These are phyloP conservation scores for Colletotrichum sp. DNA, from an alignment of 2,329 filamentous ascomycete species.

Conservation along the genomic window DNA sequence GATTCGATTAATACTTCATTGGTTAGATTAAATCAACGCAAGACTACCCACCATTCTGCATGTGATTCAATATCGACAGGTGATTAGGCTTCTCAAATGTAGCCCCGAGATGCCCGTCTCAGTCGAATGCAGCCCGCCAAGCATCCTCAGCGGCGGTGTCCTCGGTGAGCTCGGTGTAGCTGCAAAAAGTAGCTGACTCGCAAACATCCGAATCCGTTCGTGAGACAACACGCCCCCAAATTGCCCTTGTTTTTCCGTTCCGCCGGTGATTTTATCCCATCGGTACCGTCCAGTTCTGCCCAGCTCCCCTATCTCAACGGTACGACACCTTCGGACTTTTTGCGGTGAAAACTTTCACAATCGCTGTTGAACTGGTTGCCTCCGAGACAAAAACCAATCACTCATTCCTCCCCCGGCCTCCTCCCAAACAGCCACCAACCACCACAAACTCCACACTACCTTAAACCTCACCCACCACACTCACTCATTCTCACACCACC, in stretches of 20 bases:
- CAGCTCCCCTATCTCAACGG: neutral
- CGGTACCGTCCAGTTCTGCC: neutral
- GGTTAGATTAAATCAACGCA: neutral
- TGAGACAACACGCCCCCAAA: neutral
- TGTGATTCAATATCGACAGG: neutral
- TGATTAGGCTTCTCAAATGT: neutral
- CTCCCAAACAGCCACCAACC: neutral
- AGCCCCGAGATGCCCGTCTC: neutral
- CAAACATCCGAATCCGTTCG: neutral
- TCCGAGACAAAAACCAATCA: neutral
- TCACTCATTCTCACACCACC: neutral
- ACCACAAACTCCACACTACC: neutral
- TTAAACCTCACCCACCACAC: neutral
- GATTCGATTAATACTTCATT: too few species aligned
- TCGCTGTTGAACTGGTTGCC: neutral
- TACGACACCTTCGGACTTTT: neutral
- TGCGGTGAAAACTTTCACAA: neutral
- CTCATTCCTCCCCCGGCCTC: neutral
- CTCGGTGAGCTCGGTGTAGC: neutral
- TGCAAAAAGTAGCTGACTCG: constrained; percentile 4
- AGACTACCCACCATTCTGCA: too few species aligned
- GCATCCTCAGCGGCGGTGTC: neutral
- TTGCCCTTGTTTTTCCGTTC: constrained; percentile 17
- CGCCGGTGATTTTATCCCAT: neutral
- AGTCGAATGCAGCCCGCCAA: neutral